Evolutionary conservation across 805 yeast genomes (phyloP), one percentile per base, ranked within the genome.

Genomic region (Vanderwaltozyma yarrowii): DNA sequence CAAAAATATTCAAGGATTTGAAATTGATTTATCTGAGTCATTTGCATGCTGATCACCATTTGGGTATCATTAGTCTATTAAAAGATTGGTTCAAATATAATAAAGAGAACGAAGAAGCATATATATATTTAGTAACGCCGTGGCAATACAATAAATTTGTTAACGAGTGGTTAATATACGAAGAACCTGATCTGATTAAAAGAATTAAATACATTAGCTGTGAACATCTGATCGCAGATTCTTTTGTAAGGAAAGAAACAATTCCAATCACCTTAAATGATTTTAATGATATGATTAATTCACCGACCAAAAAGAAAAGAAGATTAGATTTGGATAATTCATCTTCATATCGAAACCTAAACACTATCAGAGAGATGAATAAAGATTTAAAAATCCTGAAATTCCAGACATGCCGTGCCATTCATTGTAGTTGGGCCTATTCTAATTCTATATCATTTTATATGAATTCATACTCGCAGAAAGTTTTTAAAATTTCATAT

Each of bases 21-120:
- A 64, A 71, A 24, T 41, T 84, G 38, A 64, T 89, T 16, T 83
- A 74, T 51, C 64, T 92, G 38, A 81, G 94, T 48, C 99, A 92
- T 65, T 66, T 89, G 49, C 99, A 92, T 60, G 98, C 97, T 0
- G 99, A 92, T 56, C 99, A 92, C 57, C 96, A 89, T 58, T 63
- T 92, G 30, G 99, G 99, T 0, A 67, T 83, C 5, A 62, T 81
- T 8, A 71, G 85, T 5, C 58, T 92, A 3, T 66, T 92, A 20
- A 66, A 68, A 28, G 76, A 74, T 45, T 88, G 96, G 94, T 52
- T 59, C 33, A 41, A 50, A n/a, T 50, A 56, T 41, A 66, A 72
- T 41, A 53, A 59, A 24, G 55, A 62, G 12, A 66, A 71, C 42
- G 39, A 41, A 9, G 45, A 59, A 12, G 49, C 61, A 4, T 62